These are phyloP conservation scores for Morella rubra DNA, from an alignment of 306 rosid species.

Conservation along the genomic window DNA sequence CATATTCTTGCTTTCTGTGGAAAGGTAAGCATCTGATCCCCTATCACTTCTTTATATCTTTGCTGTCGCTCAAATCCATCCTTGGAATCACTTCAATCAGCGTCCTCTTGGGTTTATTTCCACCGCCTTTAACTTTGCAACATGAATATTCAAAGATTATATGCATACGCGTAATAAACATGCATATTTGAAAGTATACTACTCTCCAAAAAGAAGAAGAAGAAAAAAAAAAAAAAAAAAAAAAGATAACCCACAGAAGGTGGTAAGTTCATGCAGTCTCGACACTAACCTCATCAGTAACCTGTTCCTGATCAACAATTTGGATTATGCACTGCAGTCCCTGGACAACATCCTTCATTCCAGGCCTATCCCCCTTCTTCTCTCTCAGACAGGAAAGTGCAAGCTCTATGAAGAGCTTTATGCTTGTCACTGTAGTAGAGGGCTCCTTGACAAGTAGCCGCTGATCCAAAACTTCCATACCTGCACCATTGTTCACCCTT, in stretches of 20 bases:
- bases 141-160: slow-evolving; percentile 38
- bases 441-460: slow-evolving; percentile 43
- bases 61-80: slow-evolving; percentile 25
- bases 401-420: slow-evolving; percentile 64
- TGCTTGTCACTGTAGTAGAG: slow-evolving; percentile 37
- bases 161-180: not conserved
- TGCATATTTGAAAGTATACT: slow-evolving; percentile 4
- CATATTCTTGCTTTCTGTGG: slow-evolving; percentile 34
- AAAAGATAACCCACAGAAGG: not conserved
- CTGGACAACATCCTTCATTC: slow-evolving; percentile 75
- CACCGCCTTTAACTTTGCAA: slow-evolving; percentile 18
- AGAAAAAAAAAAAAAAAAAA: not conserved
- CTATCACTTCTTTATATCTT: slow-evolving; percentile 18
- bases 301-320: slow-evolving; percentile 40
- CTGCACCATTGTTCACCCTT: slow-evolving; percentile 45
- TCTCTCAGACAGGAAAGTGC: slow-evolving; percentile 78
- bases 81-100: slow-evolving; percentile 46
- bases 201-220: not conserved
- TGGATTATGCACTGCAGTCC: slow-evolving; percentile 58
- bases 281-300: slow-evolving; percentile 17
- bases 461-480: slow-evolving; percentile 63
- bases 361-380: slow-evolving; percentile 82
- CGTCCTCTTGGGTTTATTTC: slow-evolving; percentile 25
- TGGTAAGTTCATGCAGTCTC: slow-evolving; percentile 5
- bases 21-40: slow-evolving; percentile 62